phyloP scores from a whole-genome alignment of 306 rosid species.

The Urtica urens region DNA sequence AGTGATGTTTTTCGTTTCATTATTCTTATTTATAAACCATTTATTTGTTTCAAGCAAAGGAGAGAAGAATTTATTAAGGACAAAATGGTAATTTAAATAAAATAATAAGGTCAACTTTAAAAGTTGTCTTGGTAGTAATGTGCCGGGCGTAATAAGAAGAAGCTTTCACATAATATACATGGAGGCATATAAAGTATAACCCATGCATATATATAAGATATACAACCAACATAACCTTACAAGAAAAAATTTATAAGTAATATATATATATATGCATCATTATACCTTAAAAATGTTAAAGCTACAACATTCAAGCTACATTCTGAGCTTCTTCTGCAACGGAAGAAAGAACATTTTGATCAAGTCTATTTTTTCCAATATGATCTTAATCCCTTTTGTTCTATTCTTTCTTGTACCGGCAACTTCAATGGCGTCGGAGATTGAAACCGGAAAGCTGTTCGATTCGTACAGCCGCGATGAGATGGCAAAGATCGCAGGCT shows the following conservation, averaged over 20 bases:
- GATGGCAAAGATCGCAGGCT: constrained; percentile 58
- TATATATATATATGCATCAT: background rate
- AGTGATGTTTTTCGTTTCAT: background rate
- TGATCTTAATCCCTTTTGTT: constrained; percentile 6
- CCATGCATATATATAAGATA: background rate
- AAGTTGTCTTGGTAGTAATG: background rate
- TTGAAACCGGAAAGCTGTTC: constrained; percentile 13
- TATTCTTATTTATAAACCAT: background rate
- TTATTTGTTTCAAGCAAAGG: background rate
- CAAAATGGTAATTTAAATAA: constrained; percentile 1
- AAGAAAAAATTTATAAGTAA: constrained; percentile 16
- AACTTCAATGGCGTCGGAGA: constrained; percentile 1
- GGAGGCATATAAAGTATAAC: background rate
- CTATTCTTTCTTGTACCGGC: background rate
- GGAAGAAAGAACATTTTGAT: background rate
- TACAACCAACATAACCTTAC: background rate
- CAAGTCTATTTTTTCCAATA: background rate
- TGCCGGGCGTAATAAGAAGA: background rate
- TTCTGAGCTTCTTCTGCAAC: constrained; percentile 13
- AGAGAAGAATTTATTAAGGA: too few species aligned
- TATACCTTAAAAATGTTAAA: background rate
- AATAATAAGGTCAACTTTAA: constrained; percentile 5
- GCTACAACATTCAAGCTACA: constrained; percentile 23
- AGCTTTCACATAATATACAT: background rate
- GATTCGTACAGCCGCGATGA: constrained; percentile 50